These are phyloP conservation scores for Ustilago lituana DNA, from an alignment of 1,284 basidiomycete genomes.

Conservation along the genomic window DNA sequence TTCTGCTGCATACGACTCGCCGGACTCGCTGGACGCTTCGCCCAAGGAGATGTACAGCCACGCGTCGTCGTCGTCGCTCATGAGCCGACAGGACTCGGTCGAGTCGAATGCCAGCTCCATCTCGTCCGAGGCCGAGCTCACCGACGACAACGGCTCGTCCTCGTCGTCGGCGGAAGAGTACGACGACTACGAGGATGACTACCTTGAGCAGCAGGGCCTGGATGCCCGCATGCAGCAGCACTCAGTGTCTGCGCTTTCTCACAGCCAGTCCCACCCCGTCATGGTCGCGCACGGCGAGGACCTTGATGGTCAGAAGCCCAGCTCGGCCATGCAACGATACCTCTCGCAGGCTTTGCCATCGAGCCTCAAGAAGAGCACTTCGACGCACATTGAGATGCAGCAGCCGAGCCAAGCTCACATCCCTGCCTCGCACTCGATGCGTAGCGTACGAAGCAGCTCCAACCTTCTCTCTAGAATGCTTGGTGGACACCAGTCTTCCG, in stretches of 20 bases:
- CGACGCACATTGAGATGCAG: conserved; percentile 49
- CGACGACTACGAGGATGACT: conserved; percentile 62
- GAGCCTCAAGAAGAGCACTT: conserved; percentile 54
- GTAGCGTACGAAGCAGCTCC: conserved; percentile 55
- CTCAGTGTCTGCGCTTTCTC: conserved; percentile 28
- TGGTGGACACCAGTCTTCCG: conserved; percentile 44
- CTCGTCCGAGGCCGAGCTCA: conserved; percentile 63
- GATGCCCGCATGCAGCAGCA: conserved; percentile 50
- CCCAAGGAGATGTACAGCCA: conserved; percentile 29
- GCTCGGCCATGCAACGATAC: conserved; percentile 57
- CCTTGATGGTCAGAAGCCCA: conserved; percentile 39
- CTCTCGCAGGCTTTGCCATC: conserved; percentile 54
- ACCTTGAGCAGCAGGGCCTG: conserved; percentile 52
- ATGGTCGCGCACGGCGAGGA: conserved; percentile 39
- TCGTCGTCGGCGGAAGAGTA: conserved; percentile 63
- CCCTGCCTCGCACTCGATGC: conserved; percentile 43
- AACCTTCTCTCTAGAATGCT: conserved; percentile 59
- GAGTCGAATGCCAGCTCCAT: conserved; percentile 50
- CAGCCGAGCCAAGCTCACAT: conserved; percentile 48
- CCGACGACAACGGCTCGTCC: conserved; percentile 65
- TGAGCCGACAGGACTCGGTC: conserved; percentile 55
- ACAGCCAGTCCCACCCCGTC: conserved; percentile 35
- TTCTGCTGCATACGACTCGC: conserved; percentile 40
- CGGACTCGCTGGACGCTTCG: conserved; percentile 34
- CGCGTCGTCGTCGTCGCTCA: conserved; percentile 28